Percentiles rank a stretch among this genome's conserved stretches.
Evolutionary conservation across 495 filamentous ascomycete species (phyloP).

Genomic region (Penicillium coprophilum): DNA sequence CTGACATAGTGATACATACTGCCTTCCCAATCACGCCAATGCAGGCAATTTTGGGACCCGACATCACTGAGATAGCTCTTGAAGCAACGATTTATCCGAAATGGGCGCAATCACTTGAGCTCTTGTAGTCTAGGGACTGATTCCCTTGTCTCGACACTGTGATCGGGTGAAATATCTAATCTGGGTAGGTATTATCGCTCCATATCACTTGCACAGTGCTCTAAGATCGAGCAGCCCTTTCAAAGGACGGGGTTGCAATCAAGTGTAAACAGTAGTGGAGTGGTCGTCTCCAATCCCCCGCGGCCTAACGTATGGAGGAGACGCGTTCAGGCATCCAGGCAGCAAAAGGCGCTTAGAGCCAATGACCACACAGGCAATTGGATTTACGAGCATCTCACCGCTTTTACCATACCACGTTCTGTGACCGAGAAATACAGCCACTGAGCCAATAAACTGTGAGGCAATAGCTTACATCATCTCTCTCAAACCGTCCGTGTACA

Average conservation of each 20-base stretch:
- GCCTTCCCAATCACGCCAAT: conserved; percentile 91
- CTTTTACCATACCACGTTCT: conserved; percentile 20
- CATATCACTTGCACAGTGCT: neutral
- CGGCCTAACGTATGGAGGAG: neutral
- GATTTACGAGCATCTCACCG: conserved; percentile 24
- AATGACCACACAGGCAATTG: conserved; percentile 24
- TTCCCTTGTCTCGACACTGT: conserved; percentile 2
- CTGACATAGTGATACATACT: conserved; percentile 47
- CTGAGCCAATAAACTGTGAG: conserved; percentile 9
- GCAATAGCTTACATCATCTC: conserved; percentile 21
- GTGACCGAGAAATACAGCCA: neutral
- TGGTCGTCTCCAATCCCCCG: conserved; percentile 1
- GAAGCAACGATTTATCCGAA: neutral
- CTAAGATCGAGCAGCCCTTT: neutral
- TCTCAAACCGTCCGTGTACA: conserved; percentile 11
- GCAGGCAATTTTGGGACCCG: conserved; percentile 67
- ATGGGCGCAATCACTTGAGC: neutral
- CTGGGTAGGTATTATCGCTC: conserved; percentile 6
- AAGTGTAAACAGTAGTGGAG: conserved; percentile 1
- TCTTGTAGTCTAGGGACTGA: neutral
- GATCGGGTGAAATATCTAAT: neutral
- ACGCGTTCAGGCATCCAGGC: conserved; percentile 11
- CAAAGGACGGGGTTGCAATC: neutral
- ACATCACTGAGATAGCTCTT: conserved; percentile 21
- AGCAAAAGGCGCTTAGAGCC: conserved; percentile 7